phyloP scores from a whole-genome alignment of 257 asterid species.

The Linderniella brevidens region DNA sequence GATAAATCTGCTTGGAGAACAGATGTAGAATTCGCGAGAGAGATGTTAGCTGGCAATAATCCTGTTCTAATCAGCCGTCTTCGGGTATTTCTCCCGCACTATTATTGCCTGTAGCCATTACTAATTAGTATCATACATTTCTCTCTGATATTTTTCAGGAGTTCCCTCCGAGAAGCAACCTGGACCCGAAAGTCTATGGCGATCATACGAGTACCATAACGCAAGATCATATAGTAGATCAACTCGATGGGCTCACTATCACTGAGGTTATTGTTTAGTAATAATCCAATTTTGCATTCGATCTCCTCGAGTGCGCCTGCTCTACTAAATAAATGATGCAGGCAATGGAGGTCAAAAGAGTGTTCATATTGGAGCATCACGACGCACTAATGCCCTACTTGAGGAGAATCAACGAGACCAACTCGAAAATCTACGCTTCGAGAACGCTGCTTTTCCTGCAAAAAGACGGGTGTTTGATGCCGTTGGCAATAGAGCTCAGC shows the following conservation, averaged over 20 bases:
- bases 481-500: slow-evolving; percentile 31
- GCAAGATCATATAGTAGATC: slow-evolving; percentile 12
- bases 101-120: neutral
- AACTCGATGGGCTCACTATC: slow-evolving; percentile 19
- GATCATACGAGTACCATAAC: slow-evolving; percentile 22
- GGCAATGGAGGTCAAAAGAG: slow-evolving; percentile 18
- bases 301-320: no score
- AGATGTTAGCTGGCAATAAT: slow-evolving; percentile 45
- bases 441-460: slow-evolving; percentile 28
- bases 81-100: slow-evolving; percentile 12
- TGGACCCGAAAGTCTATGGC: slow-evolving; percentile 21
- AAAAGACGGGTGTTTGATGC: slow-evolving; percentile 21
- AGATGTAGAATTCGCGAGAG: slow-evolving; percentile 52
- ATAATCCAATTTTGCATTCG: no score
- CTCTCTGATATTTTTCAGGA: slow-evolving; percentile 15
- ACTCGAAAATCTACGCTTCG: slow-evolving; percentile 21
- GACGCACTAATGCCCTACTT: slow-evolving; percentile 26
- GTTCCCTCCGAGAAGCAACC: slow-evolving; percentile 28
- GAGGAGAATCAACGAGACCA: slow-evolving; percentile 23
- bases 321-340: neutral
- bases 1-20: slow-evolving; percentile 44
- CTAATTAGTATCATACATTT: no score
- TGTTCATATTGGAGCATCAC: slow-evolving; percentile 29
- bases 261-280: slow-evolving; percentile 14
- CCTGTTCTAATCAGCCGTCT: slow-evolving; percentile 33